Conservation (phyloP, 257 asterid species). For the Rehmannia glutinosa region DNA sequence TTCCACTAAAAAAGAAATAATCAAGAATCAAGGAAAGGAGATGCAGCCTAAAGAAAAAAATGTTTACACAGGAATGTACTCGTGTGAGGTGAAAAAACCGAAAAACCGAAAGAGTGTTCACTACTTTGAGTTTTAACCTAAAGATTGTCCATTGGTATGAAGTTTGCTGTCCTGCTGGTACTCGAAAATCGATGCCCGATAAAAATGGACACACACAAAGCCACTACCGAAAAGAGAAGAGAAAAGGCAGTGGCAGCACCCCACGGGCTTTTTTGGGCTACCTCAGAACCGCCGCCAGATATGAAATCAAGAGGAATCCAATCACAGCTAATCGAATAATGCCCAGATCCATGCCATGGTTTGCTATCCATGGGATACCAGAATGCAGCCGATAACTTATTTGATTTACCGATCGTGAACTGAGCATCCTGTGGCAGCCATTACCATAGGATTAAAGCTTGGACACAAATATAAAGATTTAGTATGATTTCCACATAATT, state of each 20-base stretch:
- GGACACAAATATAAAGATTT: no score
- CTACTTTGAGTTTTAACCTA: no score
- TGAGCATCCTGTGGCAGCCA: slow-evolving; percentile 47
- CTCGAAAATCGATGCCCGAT: slow-evolving; percentile 37
- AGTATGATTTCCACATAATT: no score
- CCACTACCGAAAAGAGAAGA: slow-evolving; percentile 49
- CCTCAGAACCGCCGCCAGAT: slow-evolving; percentile 18
- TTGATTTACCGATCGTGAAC: slow-evolving; percentile 51
- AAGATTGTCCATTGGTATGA: slow-evolving; percentile 45
- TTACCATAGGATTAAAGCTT: not conserved
- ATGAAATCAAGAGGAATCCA: slow-evolving; percentile 50
- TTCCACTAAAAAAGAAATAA: not conserved
- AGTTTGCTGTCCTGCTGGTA: slow-evolving; percentile 25
- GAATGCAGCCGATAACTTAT: slow-evolving; percentile 48
- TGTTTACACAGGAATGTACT: no score
- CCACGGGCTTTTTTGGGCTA: slow-evolving; percentile 35
- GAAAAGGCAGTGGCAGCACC: slow-evolving; percentile 45
- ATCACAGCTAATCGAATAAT: slow-evolving; percentile 52
- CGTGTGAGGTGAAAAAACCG: no score
- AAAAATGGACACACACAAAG: slow-evolving; percentile 40
- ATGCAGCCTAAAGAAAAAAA: no score
- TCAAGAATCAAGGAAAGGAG: not conserved
- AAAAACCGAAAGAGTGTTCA: not conserved
- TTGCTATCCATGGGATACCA: slow-evolving; percentile 56
- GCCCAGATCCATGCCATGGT: slow-evolving; percentile 65